Conservation (phyloP, 306 rosid genomes). For the Prunus mongolica region DNA sequence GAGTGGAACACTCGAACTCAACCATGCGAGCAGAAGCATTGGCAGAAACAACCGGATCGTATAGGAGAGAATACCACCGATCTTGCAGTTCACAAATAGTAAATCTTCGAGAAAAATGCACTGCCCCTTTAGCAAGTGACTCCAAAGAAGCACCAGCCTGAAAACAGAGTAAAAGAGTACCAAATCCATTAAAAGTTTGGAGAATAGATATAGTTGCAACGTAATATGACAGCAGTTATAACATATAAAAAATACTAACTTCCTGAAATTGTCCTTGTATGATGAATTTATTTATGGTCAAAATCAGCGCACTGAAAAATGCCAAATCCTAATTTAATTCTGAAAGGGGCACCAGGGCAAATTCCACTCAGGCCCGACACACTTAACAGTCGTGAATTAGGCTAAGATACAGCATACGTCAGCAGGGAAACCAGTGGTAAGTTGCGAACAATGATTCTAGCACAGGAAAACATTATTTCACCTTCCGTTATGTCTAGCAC, state of each 20-base stretch:
- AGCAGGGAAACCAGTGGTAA: not conserved
- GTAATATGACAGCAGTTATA: not conserved
- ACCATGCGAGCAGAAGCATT: constrained; percentile 57
- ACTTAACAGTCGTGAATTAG: not conserved
- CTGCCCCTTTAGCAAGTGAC: constrained; percentile 97
- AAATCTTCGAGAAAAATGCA: constrained; percentile 78
- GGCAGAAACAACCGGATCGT: constrained; percentile 56
- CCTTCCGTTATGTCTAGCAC: not conserved
- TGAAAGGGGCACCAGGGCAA: not conserved
- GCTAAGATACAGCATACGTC: not conserved
- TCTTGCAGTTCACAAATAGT: constrained; percentile 70
- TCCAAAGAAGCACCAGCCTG: constrained; percentile 98
- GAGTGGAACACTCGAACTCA: constrained; percentile 43
- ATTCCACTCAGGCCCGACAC: not conserved
- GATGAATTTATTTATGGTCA: not conserved
- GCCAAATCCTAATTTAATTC: not conserved
- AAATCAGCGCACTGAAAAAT: not conserved
- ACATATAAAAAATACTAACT: not conserved
- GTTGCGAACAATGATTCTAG: not conserved
- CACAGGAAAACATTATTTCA: not conserved
- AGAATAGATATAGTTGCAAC: not conserved
- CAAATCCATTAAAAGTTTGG: constrained; percentile 8
- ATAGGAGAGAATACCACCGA: constrained; percentile 81
- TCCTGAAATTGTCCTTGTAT: not conserved
- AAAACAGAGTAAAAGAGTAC: constrained; percentile 19